Conservation (phyloP, 2,329 filamentous ascomycete genomes). For the Microcyclospora tardicrescens region DNA sequence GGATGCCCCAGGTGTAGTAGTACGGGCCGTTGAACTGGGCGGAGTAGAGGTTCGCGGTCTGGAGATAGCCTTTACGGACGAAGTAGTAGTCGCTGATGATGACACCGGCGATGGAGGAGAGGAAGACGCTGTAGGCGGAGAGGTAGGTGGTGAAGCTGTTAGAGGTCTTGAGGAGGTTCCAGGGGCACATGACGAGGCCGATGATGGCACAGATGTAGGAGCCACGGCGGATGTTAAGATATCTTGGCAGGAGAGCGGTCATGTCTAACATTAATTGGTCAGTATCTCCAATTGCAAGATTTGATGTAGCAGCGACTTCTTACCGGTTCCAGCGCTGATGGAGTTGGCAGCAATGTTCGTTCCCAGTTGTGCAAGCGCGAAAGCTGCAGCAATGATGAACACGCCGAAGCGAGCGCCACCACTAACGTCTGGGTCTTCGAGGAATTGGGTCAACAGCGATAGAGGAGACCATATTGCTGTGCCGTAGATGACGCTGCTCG, state of each 20-base stretch:
- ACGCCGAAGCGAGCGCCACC: constrained; percentile 38
- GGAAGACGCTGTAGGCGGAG: constrained; percentile 82
- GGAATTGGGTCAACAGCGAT: constrained; percentile 28
- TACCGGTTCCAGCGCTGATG: constrained; percentile 37
- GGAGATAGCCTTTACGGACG: constrained; percentile 69
- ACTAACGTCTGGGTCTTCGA: constrained; percentile 26
- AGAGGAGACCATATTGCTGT: constrained; percentile 24
- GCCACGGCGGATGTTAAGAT: constrained; percentile 62
- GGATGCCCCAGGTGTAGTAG: constrained; percentile 58
- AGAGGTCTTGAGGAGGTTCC: constrained; percentile 58
- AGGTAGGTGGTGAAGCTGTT: constrained; percentile 89
- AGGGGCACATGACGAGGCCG: constrained; percentile 77
- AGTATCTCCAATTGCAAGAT: too few species aligned
- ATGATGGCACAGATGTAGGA: constrained; percentile 72
- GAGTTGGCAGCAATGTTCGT: constrained; percentile 47
- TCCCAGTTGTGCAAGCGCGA: constrained; percentile 38
- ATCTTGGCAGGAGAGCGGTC: constrained; percentile 39
- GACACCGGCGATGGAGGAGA: constrained; percentile 88
- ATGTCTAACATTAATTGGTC: constrained; percentile 24
- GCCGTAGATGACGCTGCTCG: constrained; percentile 31
- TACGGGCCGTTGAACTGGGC: constrained; percentile 55
- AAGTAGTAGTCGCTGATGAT: constrained; percentile 81
- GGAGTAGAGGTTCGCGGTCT: constrained; percentile 68
- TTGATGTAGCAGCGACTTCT: too few species aligned
- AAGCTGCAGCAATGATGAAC: constrained; percentile 35